Evolutionary conservation across 1,139 yeast species (phyloP).

Genomic region (Pichia sp.): DNA sequence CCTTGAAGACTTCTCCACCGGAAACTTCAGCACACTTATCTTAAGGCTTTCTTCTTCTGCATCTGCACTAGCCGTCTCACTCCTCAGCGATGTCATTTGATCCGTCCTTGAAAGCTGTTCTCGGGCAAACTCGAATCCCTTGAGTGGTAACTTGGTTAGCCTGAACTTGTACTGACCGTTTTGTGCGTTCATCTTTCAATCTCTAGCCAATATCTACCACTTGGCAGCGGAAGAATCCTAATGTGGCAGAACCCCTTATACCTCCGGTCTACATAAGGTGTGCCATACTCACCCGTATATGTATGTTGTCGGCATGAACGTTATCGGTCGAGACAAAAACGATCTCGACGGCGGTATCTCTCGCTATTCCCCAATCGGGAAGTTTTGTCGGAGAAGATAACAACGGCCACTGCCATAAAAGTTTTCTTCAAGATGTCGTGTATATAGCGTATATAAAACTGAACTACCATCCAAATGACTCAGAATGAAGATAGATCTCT

Average conservation of each 20-base stretch:
- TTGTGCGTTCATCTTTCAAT: not conserved
- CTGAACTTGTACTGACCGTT: constrained; percentile 3
- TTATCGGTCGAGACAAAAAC: not conserved
- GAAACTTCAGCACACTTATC: not conserved
- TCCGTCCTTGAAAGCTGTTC: not conserved
- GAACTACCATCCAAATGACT: constrained; percentile 52
- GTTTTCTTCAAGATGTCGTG: too few species aligned
- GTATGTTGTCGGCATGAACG: too few species aligned
- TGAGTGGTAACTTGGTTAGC: not conserved
- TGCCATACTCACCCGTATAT: too few species aligned
- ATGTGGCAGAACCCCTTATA: too few species aligned
- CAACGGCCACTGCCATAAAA: too few species aligned
- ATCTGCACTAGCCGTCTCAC: not conserved
- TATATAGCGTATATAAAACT: not conserved
- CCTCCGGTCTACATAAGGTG: too few species aligned
- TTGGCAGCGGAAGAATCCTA: not conserved
- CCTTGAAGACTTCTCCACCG: not conserved
- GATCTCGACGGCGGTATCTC: not conserved
- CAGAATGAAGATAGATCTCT: constrained; percentile 57
- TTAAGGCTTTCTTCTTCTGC: not conserved
- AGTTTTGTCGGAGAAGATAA: not conserved
- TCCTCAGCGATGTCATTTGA: not conserved
- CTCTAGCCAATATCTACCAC: not conserved
- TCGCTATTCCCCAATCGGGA: not conserved
- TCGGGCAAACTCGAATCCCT: too few species aligned